Evolutionary conservation across 345 rosid species (phyloP).

Genomic region (Linum usitatissimum): DNA sequence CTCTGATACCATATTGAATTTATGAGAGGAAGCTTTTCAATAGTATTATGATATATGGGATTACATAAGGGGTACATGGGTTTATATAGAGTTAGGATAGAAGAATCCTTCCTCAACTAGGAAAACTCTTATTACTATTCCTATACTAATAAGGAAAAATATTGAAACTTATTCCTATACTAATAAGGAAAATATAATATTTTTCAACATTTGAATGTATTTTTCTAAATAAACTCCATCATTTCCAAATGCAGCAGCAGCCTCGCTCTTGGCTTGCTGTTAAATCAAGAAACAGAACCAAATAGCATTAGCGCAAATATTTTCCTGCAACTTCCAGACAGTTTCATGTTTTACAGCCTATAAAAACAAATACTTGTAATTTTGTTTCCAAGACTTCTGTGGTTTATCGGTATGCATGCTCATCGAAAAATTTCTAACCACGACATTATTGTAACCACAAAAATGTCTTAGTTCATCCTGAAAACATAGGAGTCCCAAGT

Average conservation of each 20-base stretch:
- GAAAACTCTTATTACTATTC: too few species aligned
- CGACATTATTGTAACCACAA: background rate
- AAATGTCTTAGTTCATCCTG: background rate
- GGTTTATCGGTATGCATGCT: background rate
- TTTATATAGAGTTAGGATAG: too few species aligned
- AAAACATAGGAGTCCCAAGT: background rate
- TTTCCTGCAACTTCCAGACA: background rate
- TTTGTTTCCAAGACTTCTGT: background rate
- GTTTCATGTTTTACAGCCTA: background rate
- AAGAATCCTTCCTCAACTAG: too few species aligned
- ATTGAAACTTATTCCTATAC: too few species aligned
- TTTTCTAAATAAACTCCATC: slow-evolving; percentile 97
- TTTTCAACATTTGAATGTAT: slow-evolving; percentile 66
- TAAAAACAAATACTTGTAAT: too few species aligned
- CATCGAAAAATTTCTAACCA: background rate
- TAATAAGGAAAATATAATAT: too few species aligned
- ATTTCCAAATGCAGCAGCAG: slow-evolving; percentile 97
- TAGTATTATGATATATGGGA: too few species aligned
- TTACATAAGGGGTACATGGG: too few species aligned
- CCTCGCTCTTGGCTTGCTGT: slow-evolving; percentile 98
- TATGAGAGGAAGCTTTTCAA: too few species aligned
- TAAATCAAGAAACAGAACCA: slow-evolving; percentile 13
- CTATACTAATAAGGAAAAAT: too few species aligned
- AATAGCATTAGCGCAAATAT: slow-evolving; percentile 10
- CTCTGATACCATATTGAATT: too few species aligned